A percentile compares a stretch with the other conserved stretches of the same genome.
Evolutionary conservation across 129 eudicot genomes (phyloP).

Genomic region (Dittrichia graveolens): DNA sequence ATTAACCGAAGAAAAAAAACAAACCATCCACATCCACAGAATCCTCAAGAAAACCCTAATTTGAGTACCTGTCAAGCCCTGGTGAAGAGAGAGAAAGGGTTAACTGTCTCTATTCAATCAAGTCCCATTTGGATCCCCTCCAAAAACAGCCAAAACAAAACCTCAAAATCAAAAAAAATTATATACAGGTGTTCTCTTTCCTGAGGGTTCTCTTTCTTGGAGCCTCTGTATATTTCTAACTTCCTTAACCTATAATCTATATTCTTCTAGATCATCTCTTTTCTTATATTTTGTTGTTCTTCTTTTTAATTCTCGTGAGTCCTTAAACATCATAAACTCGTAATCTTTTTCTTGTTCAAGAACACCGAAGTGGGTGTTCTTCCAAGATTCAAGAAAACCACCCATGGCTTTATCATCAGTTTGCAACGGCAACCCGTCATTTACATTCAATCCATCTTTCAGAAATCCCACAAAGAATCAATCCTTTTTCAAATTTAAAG

Average conservation of each 20-base stretch:
- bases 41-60: slow-evolving; percentile 15
- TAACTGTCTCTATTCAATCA: not conserved
- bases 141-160: slow-evolving; percentile 12
- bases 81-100: slow-evolving; percentile 6
- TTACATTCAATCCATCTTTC: slow-evolving; percentile 33
- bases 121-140: slow-evolving; percentile 55
- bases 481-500: slow-evolving; percentile 27
- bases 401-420: slow-evolving; percentile 45
- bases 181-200: slow-evolving; percentile 25
- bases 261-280: slow-evolving; percentile 36
- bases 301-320: not conserved
- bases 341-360: slow-evolving; percentile 12
- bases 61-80: slow-evolving; percentile 4
- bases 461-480: slow-evolving; percentile 26
- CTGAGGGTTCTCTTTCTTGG: slow-evolving; percentile 22
- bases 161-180: slow-evolving; percentile 11
- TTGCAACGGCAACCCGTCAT: slow-evolving; percentile 38
- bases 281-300: not conserved
- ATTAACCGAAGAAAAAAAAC: too few relatives aligned
- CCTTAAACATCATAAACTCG: not conserved
- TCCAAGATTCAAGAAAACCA: slow-evolving; percentile 22
- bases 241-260: slow-evolving; percentile 8
- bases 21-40: not conserved
- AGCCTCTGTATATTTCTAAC: slow-evolving; percentile 16
- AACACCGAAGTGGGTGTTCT: slow-evolving; percentile 23